Base-by-base conservation (phyloP, 768 basidiomycete species). In the Xerocomellus chrysenteron region DNA sequence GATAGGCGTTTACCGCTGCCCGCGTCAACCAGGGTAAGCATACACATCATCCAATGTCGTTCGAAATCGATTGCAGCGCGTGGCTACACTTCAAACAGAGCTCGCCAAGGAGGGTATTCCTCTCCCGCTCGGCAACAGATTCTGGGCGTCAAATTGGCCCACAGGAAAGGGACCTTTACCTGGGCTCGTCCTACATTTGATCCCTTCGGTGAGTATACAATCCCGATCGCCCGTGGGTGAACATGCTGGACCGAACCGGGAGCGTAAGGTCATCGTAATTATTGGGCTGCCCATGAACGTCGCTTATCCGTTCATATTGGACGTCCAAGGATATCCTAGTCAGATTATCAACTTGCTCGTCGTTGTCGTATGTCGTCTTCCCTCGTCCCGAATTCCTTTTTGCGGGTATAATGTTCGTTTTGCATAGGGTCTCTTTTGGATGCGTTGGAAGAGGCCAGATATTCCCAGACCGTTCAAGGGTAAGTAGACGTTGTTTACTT, bases 141-240 rank as follows among this genome's bases (percentile, higher is more conserved):
- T 84, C 61, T 83, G 82, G 83, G 83, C 83, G 3, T 81, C 80
- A 2, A 84, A 83, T 60, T 83, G 81, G 82, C 81, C 82, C 2
- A 80, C 78, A 4, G 80, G 81, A 11, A 80, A 78, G 58, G 76
- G 82, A 0, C 83, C 82, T 0, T 65, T 83, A 21, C 80, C 82
- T 0, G 83, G 80, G 0, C 73, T 84, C 8, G 75, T 84, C 52
- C 72, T 84, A 13, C 80, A 84, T 47, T 62, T 84, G 24, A 80
- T 83, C 24, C 77, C 80, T 12, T 81, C 82, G 0, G 80, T 78
- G 43, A 46, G 77, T 52, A 3, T 2, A 19, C 17, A 16, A 14
- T 4, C 13, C 14, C 14, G 6, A 2, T n/a, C 11, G 28, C 45
- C 21, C 12, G 2, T 5, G 7, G 14, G 32, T 19, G 17, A 8